Evolutionary conservation across 345 rosid species (phyloP).

Genomic region (Leavenworthia alabamica): DNA sequence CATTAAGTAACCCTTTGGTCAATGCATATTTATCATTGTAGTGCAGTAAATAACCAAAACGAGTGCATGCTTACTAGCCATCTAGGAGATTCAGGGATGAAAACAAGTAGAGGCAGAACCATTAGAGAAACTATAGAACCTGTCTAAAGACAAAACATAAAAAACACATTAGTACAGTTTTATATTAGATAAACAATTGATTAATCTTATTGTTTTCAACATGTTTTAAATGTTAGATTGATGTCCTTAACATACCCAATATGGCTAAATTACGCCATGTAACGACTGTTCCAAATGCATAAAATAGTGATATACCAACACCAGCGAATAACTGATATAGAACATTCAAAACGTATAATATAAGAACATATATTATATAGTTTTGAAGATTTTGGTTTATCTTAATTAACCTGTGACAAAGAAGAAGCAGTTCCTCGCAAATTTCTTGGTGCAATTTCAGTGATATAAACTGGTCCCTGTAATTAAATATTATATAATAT

Average conservation of each 20-base stretch:
- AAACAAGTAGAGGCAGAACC: constrained; percentile 27
- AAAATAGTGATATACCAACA: constrained; percentile 21
- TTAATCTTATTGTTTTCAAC: too few relatives aligned
- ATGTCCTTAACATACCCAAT: constrained; percentile 8
- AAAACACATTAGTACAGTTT: not conserved
- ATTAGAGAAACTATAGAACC: constrained; percentile 23
- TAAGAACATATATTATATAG: not conserved
- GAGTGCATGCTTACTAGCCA: constrained; percentile 37
- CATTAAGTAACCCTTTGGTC: not conserved
- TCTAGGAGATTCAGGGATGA: constrained; percentile 33
- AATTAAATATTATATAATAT: not conserved
- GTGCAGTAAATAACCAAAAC: too few relatives aligned
- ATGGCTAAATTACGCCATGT: constrained; percentile 30
- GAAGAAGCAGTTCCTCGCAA: constrained; percentile 33
- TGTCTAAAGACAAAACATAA: not conserved
- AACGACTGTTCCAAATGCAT: constrained; percentile 23
- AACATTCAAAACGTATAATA: not conserved
- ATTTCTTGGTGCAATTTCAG: constrained; percentile 25
- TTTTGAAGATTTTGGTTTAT: constrained; percentile 1
- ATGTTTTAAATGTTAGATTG: not conserved
- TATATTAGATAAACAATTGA: too few relatives aligned
- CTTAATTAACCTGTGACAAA: constrained; percentile 12
- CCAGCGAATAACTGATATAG: constrained; percentile 24
- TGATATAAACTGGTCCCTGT: constrained; percentile 31
- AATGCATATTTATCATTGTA: not conserved